Base-by-base conservation (phyloP, 2,329 filamentous ascomycete genomes). In the Plectosphaerella sp. region DNA sequence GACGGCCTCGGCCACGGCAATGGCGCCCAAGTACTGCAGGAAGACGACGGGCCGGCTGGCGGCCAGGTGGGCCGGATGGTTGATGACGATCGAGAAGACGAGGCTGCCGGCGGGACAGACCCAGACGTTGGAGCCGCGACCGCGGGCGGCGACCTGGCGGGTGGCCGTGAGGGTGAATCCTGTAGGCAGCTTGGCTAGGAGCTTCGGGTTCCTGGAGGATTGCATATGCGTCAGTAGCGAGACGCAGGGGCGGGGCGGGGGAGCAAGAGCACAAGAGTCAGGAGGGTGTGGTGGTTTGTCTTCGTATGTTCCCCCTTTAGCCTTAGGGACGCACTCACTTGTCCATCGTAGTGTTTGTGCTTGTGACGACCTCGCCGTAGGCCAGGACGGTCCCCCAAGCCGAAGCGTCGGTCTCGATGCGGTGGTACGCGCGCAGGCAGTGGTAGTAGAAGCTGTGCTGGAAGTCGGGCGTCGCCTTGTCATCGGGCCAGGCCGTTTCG, bases 111-210 rank as follows among this genome's bases (percentile, higher is more conserved):
- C 82, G 1, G 94, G 94, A 0, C 92, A 91, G 5, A 99, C 84
- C 94, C 94, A 99, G 54, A 97, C 89, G 61, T 99, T 99, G 33
- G 81, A 86, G 4, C 94, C 94, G 10, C 94, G 87, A 8, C 94
- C 94, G 37, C 94, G 85, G 8, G 87, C 94, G 0, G 92, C 89
- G 7, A 97, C 77, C 67, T 97, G 93, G 0, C 88, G 91, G 0
- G 91, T 94, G 1, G 94, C 93, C 1, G 88, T 87, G 11, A 90
- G 77, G 0, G 92, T 96, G 65, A 96, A 91, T n/a, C 94, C 94
- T 0, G 82, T 85, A 0, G 92, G 90, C 0, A 97, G 78, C 45
- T 79, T 83, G 5, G 86, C 80, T 36, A 97, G 82, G 22, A 97
- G 74, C 28, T 84, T 83, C 0, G 84, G 82, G 64, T 99, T 99